Conservation (phyloP, 1,284 basidiomycete species). For the Boletus calvinii region DNA sequence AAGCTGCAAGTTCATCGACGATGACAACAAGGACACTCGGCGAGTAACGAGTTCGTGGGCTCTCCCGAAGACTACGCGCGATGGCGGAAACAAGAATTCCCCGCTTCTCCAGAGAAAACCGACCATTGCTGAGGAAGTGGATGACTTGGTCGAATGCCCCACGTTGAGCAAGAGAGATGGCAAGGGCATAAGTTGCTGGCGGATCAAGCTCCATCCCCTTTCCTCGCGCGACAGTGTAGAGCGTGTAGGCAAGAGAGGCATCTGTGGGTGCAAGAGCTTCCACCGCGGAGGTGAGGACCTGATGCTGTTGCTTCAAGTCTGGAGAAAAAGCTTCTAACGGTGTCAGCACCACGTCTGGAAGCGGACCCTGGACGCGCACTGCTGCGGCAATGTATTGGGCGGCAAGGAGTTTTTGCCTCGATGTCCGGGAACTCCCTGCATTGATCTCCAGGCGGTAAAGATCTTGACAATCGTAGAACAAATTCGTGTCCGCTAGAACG, state of each 20-base stretch:
- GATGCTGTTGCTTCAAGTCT: slow-evolving; percentile 16
- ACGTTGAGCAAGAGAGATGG: slow-evolving; percentile 19
- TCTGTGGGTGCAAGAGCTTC: slow-evolving; percentile 21
- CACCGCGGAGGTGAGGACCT: slow-evolving; percentile 14
- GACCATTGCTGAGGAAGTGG: slow-evolving; percentile 13
- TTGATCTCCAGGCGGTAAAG: slow-evolving; percentile 17
- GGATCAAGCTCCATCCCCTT: slow-evolving; percentile 4
- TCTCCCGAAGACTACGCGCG: slow-evolving; percentile 21
- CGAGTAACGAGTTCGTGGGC: slow-evolving; percentile 9
- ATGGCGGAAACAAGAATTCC: slow-evolving; percentile 25
- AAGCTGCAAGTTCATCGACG: slow-evolving; percentile 17
- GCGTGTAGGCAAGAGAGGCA: slow-evolving; percentile 21
- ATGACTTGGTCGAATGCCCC: slow-evolving; percentile 17
- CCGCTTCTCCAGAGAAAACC: slow-evolving; percentile 19
- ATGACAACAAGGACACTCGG: slow-evolving; percentile 14
- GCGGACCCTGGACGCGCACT: slow-evolving; percentile 20
- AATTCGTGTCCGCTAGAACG: slow-evolving; percentile 34
- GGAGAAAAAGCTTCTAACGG: slow-evolving; percentile 12
- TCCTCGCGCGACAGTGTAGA: slow-evolving; percentile 12
- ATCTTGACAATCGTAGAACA: slow-evolving; percentile 35
- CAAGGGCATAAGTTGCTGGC: slow-evolving; percentile 12
- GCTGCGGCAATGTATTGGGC: slow-evolving; percentile 27
- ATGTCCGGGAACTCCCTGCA: slow-evolving; percentile 1
- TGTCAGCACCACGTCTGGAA: slow-evolving; percentile 11
- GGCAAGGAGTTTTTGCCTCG: slow-evolving; percentile 15